Evolutionary conservation across 164 flowering plant genomes (phyloP).

Genomic region (Tetracentron sinense): DNA sequence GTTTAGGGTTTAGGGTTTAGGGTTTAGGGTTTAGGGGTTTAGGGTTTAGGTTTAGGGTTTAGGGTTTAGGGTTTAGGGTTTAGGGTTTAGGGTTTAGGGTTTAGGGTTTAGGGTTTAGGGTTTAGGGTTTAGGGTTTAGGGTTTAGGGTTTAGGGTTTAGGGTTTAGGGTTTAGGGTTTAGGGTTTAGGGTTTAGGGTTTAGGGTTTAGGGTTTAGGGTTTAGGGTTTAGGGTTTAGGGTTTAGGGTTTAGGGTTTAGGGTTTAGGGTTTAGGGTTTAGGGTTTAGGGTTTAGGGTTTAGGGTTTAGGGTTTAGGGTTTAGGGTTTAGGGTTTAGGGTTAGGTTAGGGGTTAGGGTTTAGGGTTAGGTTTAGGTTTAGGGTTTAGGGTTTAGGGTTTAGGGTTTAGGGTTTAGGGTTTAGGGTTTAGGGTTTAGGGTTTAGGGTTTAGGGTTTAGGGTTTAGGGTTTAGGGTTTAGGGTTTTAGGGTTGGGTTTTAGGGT

Average conservation of each 20-base stretch:
- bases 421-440: conserved; percentile 15
- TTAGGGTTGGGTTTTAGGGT: conserved; percentile 4
- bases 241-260: conserved; percentile 12
- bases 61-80: conserved; percentile 6
- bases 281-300: conserved; percentile 10
- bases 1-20: conserved; percentile 6
- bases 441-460: conserved; percentile 13
- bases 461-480: conserved; percentile 13
- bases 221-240: conserved; percentile 11
- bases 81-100: conserved; percentile 11
- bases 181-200: conserved; percentile 16
- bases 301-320: conserved; percentile 12
- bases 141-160: conserved; percentile 6
- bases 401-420: conserved; percentile 17
- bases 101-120: conserved; percentile 14
- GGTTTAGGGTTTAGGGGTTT: conserved; percentile 9
- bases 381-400: conserved; percentile 11
- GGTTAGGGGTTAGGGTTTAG: conserved; percentile 11
- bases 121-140: conserved; percentile 8
- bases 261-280: conserved; percentile 15
- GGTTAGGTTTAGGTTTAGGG: conserved; percentile 10
- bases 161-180: conserved; percentile 11
- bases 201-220: conserved; percentile 15
- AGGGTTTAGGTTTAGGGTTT: conserved; percentile 9
- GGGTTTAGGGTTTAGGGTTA: conserved; percentile 14